A percentile compares a stretch with the other conserved stretches of the same genome.
phyloP scores from a whole-genome alignment of 495 filamentous ascomycete species.

The Daldinia childiae region DNA sequence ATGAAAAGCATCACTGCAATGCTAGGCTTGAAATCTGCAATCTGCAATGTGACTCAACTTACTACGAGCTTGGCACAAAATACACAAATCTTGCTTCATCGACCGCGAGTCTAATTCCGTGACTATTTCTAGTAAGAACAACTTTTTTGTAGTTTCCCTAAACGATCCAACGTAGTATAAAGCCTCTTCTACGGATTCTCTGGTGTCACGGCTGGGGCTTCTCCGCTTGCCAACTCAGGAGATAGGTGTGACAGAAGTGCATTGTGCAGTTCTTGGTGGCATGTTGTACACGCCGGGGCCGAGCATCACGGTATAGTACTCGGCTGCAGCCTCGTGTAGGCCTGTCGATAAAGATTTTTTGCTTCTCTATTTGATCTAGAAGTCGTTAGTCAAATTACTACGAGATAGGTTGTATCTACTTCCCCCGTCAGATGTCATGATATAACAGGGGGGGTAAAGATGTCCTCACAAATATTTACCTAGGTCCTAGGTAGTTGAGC shows the following conservation, averaged over 20 bases:
- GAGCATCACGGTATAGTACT: constrained; percentile 15
- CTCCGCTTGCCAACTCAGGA: constrained; percentile 35
- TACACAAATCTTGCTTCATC: constrained; percentile 23
- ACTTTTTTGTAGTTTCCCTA: constrained; percentile 6
- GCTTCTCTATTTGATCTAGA: constrained; percentile 28
- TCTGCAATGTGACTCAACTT: constrained; percentile 43
- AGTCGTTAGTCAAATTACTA: constrained; percentile 29
- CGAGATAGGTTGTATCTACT: constrained; percentile 19
- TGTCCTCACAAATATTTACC: constrained; percentile 13
- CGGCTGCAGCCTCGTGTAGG: constrained; percentile 34
- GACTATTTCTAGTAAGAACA: constrained; percentile 27
- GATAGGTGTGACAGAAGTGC: constrained; percentile 33
- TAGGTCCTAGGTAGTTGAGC: constrained; percentile 14
- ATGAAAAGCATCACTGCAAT: constrained; percentile 43
- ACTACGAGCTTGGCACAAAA: constrained; percentile 39
- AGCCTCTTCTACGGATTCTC: constrained; percentile 8
- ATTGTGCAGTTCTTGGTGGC: constrained; percentile 26
- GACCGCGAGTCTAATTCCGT: constrained; percentile 26
- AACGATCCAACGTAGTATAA: constrained; percentile 19
- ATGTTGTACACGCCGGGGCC: constrained; percentile 21
- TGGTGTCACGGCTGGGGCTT: constrained; percentile 19
- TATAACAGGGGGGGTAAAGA: constrained; percentile 30
- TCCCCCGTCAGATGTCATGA: constrained; percentile 13
- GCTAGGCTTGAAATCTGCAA: constrained; percentile 13
- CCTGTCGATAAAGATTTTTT: constrained; percentile 20